A percentile compares a stretch with the other conserved stretches of the same genome.
phyloP scores from a whole-genome alignment of 2,329 filamentous ascomycete genomes.

The Claviceps arundinis region DNA sequence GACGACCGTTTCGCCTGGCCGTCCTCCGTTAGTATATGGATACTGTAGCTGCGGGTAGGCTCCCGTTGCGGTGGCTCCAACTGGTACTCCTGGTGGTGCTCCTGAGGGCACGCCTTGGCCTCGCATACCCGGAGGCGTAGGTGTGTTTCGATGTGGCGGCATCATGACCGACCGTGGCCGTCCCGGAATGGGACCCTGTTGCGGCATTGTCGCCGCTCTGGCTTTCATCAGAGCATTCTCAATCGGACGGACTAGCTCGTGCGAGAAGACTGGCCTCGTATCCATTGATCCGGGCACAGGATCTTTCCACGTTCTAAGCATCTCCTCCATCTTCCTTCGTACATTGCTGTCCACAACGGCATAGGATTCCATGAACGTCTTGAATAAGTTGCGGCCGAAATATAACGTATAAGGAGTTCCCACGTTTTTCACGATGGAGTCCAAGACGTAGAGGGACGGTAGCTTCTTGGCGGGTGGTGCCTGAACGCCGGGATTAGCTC shows the following conservation, averaged over 20 bases:
- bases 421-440: conserved; percentile 97
- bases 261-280: conserved; percentile 79
- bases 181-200: conserved; percentile 32
- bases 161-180: conserved; percentile 35
- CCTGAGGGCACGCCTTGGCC: conserved; percentile 11
- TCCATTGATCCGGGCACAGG: conserved; percentile 89
- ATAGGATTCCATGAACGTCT: conserved; percentile 95
- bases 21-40: conserved; percentile 18
- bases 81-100: conserved; percentile 8
- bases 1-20: conserved; percentile 10
- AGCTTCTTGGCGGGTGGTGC: conserved; percentile 79
- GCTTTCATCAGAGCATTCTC: conserved; percentile 90
- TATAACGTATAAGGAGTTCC: conserved; percentile 95
- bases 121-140: conserved; percentile 52
- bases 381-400: conserved; percentile 80
- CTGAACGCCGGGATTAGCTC: conserved; percentile 39
- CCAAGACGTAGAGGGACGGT: conserved; percentile 91
- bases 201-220: conserved; percentile 43
- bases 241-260: conserved; percentile 77
- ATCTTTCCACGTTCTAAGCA: conserved; percentile 97
- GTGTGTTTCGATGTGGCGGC: conserved; percentile 55
- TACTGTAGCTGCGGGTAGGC: conserved; percentile 16
- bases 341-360: conserved; percentile 72
- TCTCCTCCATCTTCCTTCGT: conserved; percentile 86
- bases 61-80: too few relatives aligned